Evolutionary conservation across 345 rosid genomes (phyloP).

Genomic region (Syzygium oleosum): DNA sequence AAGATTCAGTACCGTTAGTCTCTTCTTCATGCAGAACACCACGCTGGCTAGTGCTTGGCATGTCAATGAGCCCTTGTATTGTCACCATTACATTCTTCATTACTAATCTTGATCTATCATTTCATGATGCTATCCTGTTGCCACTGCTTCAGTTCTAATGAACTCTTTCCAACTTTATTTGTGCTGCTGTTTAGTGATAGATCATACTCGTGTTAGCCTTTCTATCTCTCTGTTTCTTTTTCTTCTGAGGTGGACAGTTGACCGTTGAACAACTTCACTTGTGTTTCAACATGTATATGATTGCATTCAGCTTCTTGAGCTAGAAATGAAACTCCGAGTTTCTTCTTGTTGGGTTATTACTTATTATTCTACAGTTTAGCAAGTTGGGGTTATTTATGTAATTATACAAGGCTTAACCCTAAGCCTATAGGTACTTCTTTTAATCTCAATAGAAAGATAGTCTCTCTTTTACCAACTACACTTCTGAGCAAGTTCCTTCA

Average conservation of each 20-base stretch:
- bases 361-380: too few species aligned
- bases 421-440: too few species aligned
- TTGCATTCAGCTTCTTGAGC: background rate
- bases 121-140: background rate
- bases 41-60: background rate
- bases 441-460: too few species aligned
- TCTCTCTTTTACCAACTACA: too few species aligned
- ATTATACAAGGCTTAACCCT: too few species aligned
- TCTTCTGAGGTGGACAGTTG: background rate
- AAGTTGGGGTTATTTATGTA: too few species aligned
- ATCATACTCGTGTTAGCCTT: background rate
- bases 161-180: background rate
- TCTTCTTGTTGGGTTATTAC: background rate
- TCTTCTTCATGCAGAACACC: background rate
- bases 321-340: background rate
- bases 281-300: background rate
- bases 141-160: background rate
- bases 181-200: background rate
- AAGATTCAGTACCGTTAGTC: background rate
- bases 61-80: background rate
- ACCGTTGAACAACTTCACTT: background rate
- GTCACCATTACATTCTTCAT: background rate
- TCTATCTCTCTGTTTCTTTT: background rate
- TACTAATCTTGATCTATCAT: background rate
- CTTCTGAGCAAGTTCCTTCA: slow-evolving; percentile 9